Evolutionary conservation across 2,329 filamentous ascomycete species (phyloP), one percentile per base, ranked within the genome.

Genomic region (Venturia carpophila): DNA sequence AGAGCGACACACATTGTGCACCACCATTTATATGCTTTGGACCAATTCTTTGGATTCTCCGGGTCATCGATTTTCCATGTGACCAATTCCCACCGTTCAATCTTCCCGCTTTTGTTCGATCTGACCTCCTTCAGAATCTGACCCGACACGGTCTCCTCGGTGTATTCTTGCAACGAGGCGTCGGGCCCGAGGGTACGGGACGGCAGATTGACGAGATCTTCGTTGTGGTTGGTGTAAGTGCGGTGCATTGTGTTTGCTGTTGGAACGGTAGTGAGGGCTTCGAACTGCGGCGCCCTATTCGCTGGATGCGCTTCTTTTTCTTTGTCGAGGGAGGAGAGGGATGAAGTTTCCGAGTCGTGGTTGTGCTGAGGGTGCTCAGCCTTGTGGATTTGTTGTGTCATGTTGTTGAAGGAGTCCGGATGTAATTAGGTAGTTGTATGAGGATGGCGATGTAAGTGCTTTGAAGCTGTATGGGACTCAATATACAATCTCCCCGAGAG

Each of bases 41-140:
- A 85, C 89, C 89, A 94, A 75, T 93, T 94, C 80, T 93, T 93
- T 0, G 91, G 90, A 71, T 93, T 93, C 68, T 87, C 88, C 0
- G 84, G 83, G 73, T 94, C 90, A 66, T 86, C 78, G 2, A 87
- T 81, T 4, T 80, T 83, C 72, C 94, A 96, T 0, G 87, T 89
- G 42, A 90, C 86, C 11, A 90, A 78, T 66, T 87, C 84, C 71
- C 84, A 87, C 67, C 73, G 68, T 65, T 77, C 73, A n/a, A 79
- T 73, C 63, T 78, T 73, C 3, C 81, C 80, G 1, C 78, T 79
- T 0, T 79, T 79, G 60, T 87, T 83, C 3, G 89, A 84, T 69
- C 76, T 76, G 24, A 80, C 73, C 47, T 77, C 75, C 69, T 78
- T 80, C 30, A 84, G 79, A 68, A 91, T 89, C 64, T 84, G 79